phyloP scores from a whole-genome alignment of 768 basidiomycete genomes.

The Leucosporidium yakuticum region DNA sequence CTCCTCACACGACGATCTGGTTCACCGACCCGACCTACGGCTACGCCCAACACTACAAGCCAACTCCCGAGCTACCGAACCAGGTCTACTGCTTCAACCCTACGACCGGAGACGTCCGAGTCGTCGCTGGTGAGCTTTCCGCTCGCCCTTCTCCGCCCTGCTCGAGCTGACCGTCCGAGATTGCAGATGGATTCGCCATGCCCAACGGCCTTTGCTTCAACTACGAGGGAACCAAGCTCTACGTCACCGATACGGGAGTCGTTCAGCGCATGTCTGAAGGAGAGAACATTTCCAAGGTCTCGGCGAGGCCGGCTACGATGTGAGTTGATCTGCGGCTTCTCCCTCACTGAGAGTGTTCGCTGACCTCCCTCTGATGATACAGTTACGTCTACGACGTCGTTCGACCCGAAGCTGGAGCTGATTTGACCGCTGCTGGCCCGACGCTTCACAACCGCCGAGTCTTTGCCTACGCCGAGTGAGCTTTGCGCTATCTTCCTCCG shows the following conservation, averaged over 20 bases:
- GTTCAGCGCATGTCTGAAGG: background rate
- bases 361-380: background rate
- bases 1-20: conserved; percentile 12
- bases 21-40: conserved; percentile 33
- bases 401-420: conserved; percentile 39
- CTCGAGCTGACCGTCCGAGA: too few species aligned
- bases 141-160: background rate
- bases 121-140: conserved; percentile 51
- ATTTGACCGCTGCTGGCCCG: conserved; percentile 8
- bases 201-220: conserved; percentile 54
- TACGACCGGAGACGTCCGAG: conserved; percentile 57
- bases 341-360: background rate
- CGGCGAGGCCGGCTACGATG: background rate
- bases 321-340: background rate
- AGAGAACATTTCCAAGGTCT: background rate
- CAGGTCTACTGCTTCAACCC: conserved; percentile 76
- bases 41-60: conserved; percentile 12
- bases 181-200: conserved; percentile 58
- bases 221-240: background rate
- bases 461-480: conserved; percentile 60
- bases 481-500: background rate
- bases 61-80: conserved; percentile 57
- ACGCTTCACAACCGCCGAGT: conserved; percentile 57
- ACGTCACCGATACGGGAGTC: conserved; percentile 34
- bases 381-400: conserved; percentile 66